Evolutionary conservation across 306 rosid species (phyloP).

Genomic region (Medicago ruthenica): DNA sequence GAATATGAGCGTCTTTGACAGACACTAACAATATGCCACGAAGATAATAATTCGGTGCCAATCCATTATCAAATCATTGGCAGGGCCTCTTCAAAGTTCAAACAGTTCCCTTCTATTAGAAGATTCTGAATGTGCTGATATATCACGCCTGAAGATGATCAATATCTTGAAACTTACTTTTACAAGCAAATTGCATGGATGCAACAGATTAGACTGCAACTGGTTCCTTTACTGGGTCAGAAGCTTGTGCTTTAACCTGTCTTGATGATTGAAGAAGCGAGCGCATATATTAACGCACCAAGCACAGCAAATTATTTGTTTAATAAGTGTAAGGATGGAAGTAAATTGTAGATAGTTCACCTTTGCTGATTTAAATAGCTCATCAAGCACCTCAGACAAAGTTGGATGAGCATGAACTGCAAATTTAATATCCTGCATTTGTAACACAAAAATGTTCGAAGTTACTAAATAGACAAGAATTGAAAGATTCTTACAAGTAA

Average conservation of each 20-base stretch:
- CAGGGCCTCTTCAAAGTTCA: slow-evolving; percentile 32
- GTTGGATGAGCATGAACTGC: slow-evolving; percentile 98
- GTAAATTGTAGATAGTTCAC: slow-evolving; percentile 52
- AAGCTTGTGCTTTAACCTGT: slow-evolving; percentile 71
- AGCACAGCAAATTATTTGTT: slow-evolving; percentile 21
- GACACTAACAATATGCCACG: slow-evolving; percentile 40
- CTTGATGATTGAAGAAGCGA: slow-evolving; percentile 39
- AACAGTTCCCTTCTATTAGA: slow-evolving; percentile 39
- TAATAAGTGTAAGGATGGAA: neutral
- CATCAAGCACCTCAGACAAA: slow-evolving; percentile 95
- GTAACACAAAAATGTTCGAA: slow-evolving; percentile 29
- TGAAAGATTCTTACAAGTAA: slow-evolving; percentile 8
- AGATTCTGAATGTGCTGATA: slow-evolving; percentile 33
- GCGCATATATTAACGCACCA: slow-evolving; percentile 16
- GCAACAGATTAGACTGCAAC: slow-evolving; percentile 72
- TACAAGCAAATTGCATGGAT: slow-evolving; percentile 62
- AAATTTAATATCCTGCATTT: slow-evolving; percentile 75
- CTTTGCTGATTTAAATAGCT: slow-evolving; percentile 92
- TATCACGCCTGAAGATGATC: slow-evolving; percentile 46
- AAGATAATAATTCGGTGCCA: slow-evolving; percentile 39
- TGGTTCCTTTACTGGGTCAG: slow-evolving; percentile 68
- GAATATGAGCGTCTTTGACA: slow-evolving; percentile 44
- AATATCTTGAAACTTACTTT: slow-evolving; percentile 54
- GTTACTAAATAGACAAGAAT: slow-evolving; percentile 12
- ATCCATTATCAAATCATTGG: slow-evolving; percentile 29